Conservation (phyloP, 441 rosid species). For the Populus tomentosa region DNA sequence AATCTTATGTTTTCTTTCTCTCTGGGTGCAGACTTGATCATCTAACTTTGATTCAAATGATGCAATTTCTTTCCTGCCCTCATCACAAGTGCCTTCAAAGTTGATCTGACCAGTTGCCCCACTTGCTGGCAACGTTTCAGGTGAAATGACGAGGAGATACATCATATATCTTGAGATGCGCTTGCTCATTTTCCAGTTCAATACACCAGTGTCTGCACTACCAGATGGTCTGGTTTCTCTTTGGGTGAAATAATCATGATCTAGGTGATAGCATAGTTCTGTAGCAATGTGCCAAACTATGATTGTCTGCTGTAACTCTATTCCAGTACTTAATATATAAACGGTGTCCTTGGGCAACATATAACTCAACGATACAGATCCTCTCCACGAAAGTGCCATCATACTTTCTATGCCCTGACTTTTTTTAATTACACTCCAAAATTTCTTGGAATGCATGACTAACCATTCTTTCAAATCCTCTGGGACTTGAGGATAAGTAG, state of each 20-base stretch:
- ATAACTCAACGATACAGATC: not conserved
- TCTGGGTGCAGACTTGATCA: not conserved
- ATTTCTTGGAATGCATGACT: not conserved
- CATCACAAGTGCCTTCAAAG: constrained; percentile 30
- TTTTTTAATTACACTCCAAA: constrained; percentile 9
- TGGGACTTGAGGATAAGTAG: constrained; percentile 9
- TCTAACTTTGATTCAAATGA: not conserved
- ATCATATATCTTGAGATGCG: constrained; percentile 43
- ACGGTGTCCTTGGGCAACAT: not conserved
- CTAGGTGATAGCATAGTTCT: constrained; percentile 28
- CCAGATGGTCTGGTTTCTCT: not conserved
- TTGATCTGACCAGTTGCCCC: constrained; percentile 40
- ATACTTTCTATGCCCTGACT: not conserved
- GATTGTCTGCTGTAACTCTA: constrained; percentile 41
- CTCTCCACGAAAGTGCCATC: not conserved
- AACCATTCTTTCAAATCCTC: constrained; percentile 10
- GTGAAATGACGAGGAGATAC: constrained; percentile 35
- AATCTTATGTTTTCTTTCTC: too few species aligned
- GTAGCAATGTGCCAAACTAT: constrained; percentile 51
- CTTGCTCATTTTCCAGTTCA: constrained; percentile 24
- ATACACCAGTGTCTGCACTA: too few species aligned
- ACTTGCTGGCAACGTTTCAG: constrained; percentile 31
- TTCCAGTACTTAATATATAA: not conserved
- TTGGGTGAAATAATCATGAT: not conserved
- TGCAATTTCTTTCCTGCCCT: constrained; percentile 11